Evolutionary conservation across 371 early-diverging fungal genomes (phyloP).

Genomic region (Mucor circinelloides): DNA sequence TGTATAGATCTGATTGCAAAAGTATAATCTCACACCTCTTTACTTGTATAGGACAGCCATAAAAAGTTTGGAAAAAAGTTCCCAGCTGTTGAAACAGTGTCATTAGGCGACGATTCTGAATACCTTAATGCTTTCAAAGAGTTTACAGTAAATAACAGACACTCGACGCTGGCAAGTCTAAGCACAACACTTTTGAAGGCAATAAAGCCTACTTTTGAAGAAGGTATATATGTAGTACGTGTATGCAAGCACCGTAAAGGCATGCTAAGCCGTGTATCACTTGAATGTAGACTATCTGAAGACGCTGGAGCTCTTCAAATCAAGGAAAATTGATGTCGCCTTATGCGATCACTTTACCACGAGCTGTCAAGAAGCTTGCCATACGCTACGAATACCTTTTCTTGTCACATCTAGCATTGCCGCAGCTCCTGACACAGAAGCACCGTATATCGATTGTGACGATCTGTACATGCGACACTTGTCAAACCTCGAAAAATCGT

Average conservation of each 20-base stretch:
- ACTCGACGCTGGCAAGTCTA: not conserved
- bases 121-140: not conserved
- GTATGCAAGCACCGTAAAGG: too few species aligned
- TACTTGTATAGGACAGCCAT: slow-evolving; percentile 10
- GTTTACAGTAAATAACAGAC: not conserved
- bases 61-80: slow-evolving; percentile 17
- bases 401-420: slow-evolving; percentile 1
- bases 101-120: not conserved
- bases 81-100: slow-evolving; percentile 12
- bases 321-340: slow-evolving; percentile 9
- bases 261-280: not conserved
- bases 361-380: slow-evolving; percentile 17
- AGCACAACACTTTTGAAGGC: not conserved
- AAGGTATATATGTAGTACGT: not conserved
- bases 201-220: not conserved
- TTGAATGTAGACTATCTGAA: not conserved
- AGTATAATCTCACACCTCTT: not conserved
- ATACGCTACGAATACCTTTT: slow-evolving; percentile 2
- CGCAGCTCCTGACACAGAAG: not conserved
- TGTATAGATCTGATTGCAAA: too few species aligned
- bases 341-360: slow-evolving; percentile 18
- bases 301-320: not conserved
- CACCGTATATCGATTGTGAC: slow-evolving; percentile 30
- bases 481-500: slow-evolving; percentile 13
- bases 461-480: not conserved